Conservation (phyloP, 768 basidiomycete species). For the Trametes coccinea region DNA sequence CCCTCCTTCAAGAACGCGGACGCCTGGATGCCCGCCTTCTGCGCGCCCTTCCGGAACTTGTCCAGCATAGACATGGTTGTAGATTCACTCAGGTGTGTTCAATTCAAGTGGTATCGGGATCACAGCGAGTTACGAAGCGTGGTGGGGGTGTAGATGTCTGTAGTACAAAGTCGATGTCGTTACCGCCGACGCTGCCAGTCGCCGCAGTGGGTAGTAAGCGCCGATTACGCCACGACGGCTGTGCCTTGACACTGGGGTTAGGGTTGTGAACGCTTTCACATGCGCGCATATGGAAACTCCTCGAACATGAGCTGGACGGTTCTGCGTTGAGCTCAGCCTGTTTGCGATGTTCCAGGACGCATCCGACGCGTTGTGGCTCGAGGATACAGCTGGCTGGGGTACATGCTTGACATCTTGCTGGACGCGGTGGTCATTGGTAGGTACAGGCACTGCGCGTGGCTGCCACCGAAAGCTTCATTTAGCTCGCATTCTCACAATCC, state of each 20-base stretch:
- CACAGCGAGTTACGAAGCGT: not conserved
- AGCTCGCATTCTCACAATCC: too few relatives aligned
- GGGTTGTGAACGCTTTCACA: conserved; percentile 12
- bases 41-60: conserved; percentile 78
- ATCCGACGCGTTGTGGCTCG: too few relatives aligned
- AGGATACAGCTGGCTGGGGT: too few relatives aligned
- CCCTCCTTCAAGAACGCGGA: conserved; percentile 71
- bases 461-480: too few relatives aligned
- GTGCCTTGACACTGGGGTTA: conserved; percentile 11
- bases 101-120: conserved; percentile 1
- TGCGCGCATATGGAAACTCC: not conserved
- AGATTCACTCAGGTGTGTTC: not conserved
- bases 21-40: conserved; percentile 81
- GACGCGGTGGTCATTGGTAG: too few relatives aligned
- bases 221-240: conserved; percentile 21
- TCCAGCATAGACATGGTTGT: conserved; percentile 62
- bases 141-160: not conserved
- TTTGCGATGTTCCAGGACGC: too few relatives aligned
- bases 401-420: too few relatives aligned
- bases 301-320: not conserved
- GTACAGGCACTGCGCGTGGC: too few relatives aligned
- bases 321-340: too few relatives aligned
- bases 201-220: conserved; percentile 5
- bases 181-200: conserved; percentile 1
- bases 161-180: conserved; percentile 4